Evolutionary conservation across 1,284 basidiomycete genomes (phyloP).

Genomic region (Marasmius tenuissimus): DNA sequence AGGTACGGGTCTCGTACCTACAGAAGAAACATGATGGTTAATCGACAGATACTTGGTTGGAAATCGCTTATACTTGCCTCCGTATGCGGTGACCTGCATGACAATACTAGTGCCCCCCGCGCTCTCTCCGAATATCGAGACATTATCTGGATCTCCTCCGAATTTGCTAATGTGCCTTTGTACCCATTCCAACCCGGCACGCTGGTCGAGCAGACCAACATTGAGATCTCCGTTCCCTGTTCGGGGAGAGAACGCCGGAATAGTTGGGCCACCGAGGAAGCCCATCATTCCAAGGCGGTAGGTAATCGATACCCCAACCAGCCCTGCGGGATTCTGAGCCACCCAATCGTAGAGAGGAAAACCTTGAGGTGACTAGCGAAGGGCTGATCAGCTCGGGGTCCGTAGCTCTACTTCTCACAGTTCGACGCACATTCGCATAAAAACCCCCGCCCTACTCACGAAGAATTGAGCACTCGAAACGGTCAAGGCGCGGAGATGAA

Average conservation of each 20-base stretch:
- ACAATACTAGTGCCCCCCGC: conserved; percentile 44
- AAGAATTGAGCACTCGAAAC: neutral
- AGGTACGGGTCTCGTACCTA: conserved; percentile 33
- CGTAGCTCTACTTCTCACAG: neutral
- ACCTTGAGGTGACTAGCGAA: conserved; percentile 35
- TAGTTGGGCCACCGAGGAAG: conserved; percentile 36
- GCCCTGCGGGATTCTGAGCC: conserved; percentile 33
- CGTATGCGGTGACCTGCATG: conserved; percentile 43
- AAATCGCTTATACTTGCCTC: conserved; percentile 25
- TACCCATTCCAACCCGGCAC: conserved; percentile 47
- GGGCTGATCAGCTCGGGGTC: neutral
- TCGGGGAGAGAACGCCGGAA: conserved; percentile 15
- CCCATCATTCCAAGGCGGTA: conserved; percentile 47
- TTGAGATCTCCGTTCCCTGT: conserved; percentile 36
- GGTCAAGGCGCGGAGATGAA: neutral
- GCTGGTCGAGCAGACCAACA: conserved; percentile 45
- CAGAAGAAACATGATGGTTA: neutral
- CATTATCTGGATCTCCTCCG: conserved; percentile 39
- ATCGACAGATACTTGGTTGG: neutral
- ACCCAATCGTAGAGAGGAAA: conserved; percentile 50
- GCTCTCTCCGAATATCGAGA: conserved; percentile 45
- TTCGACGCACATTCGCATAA: conserved; percentile 28
- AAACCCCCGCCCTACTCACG: conserved; percentile 39
- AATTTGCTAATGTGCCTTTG: conserved; percentile 42
- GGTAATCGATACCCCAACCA: conserved; percentile 44